Conservation (phyloP, 148 eudicot species). For the Bassia scoparia region DNA sequence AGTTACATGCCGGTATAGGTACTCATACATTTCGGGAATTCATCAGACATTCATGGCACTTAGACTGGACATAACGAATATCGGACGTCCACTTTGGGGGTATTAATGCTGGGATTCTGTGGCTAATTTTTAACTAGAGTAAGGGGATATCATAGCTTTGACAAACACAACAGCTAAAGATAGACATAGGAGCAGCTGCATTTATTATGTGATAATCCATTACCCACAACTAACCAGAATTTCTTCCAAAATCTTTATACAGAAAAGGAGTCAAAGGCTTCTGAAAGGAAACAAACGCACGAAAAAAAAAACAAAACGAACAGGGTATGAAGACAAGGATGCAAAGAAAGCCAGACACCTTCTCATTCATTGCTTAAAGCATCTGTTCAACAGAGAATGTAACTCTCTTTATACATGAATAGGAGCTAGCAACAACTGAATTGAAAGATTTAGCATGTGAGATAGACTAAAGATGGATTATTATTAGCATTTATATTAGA, state of each 20-base stretch:
- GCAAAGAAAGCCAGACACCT: neutral
- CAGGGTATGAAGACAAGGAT: neutral
- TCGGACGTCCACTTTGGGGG: too few species aligned
- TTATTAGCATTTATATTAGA: neutral
- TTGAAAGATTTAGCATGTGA: slow-evolving; percentile 7
- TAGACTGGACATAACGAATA: neutral
- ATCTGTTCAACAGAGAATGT: slow-evolving; percentile 14
- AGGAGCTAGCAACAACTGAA: slow-evolving; percentile 14
- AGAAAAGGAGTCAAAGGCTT: too few species aligned
- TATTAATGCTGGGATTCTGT: too few species aligned
- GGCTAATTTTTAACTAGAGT: too few species aligned
- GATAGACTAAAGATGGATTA: slow-evolving; percentile 16
- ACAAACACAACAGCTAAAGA: neutral
- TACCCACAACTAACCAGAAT: neutral
- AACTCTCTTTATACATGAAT: neutral
- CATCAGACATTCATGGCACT: too few species aligned
- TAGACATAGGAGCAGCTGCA: neutral
- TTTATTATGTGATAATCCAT: neutral
- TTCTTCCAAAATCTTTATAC: neutral
- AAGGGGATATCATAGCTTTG: too few species aligned
- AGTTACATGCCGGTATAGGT: neutral
- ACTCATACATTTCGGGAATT: too few species aligned
- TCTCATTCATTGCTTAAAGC: slow-evolving; percentile 11
- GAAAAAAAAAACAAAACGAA: neutral
- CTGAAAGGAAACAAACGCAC: neutral